Conservation (phyloP, 202 grass and related monocot genomes). For the Panicum virgatum region DNA sequence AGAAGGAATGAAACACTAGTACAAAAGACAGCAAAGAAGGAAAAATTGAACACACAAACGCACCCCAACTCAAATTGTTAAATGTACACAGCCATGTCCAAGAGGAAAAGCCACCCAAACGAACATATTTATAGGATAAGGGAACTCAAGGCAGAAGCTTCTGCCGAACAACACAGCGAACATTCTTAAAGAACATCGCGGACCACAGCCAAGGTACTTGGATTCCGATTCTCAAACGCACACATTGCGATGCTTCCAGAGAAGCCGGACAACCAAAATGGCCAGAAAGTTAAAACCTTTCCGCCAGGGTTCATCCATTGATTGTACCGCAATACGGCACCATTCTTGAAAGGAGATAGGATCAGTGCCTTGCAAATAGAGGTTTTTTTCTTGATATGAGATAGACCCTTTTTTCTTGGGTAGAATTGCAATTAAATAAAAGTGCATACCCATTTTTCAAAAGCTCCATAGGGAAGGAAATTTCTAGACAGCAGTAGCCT, state of each 20-base stretch:
- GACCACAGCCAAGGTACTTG: neutral
- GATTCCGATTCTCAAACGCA: neutral
- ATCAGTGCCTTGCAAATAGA: neutral
- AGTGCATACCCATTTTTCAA: neutral
- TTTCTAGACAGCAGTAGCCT: neutral
- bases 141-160: neutral
- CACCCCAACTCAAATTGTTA: neutral
- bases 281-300: neutral
- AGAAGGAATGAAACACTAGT: neutral
- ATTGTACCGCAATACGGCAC: neutral
- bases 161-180: neutral
- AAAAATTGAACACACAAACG: neutral
- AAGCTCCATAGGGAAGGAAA: neutral
- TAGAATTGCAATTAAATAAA: neutral
- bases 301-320: neutral
- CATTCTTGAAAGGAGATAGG: constrained; percentile 1
- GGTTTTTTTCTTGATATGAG: constrained; percentile 11
- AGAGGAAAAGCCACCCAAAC: neutral
- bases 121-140: neutral
- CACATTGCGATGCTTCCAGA: neutral
- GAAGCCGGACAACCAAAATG: neutral
- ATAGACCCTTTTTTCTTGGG: neutral
- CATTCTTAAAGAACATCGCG: neutral
- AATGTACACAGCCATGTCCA: neutral
- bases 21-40: neutral